Base-by-base conservation (phyloP, 805 yeast species). In the Limtongia smithiae region DNA sequence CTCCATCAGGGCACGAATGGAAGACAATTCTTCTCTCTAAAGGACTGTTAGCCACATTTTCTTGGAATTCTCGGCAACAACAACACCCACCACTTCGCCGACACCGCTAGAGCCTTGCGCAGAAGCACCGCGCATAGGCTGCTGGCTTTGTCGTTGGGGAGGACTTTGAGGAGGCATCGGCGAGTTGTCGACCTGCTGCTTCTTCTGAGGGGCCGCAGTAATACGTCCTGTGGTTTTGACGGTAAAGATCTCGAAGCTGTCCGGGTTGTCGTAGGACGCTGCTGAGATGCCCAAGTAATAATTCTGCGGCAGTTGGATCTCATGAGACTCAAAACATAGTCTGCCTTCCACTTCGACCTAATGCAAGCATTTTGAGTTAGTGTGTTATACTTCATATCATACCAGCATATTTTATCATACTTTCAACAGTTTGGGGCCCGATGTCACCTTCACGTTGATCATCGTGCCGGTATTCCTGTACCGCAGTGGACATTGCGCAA, bases 331-430 rank as follows among this genome's bases (percentile, higher is more conserved):
- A 46, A 70, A 69, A 30, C 74, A 70, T 37, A 57, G 60, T 44
- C 67, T 68, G 39, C 67, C 69, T 42, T 70, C 70, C 36, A 69
- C 65, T 41, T 65, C 68, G 6, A 71, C 71, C 47, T 48, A 27
- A 6, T 25, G 33, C 17, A n/a, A 7, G 32, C n/a, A n/a, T n/a
- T n/a, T n/a, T n/a, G n/a, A n/a, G n/a, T n/a, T n/a, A n/a, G n/a
- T 20, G 22, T 12, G 39, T 21, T n/a, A 20, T 14, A 7, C 8
- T 28, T 5, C 11, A 25, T 2, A 24, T 25, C 48, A 24, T 11
- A 15, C 20, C 15, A 11, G 17, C 7, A 24, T 14, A 14, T 9
- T 20, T 28, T 8, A 17, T 41, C 14, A 4, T 18, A 50, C 55
- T 25, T 59, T 60, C 37, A 69, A 58, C 38, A 55, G 54, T 15